These are phyloP conservation scores for Vicia villosa DNA, from an alignment of 306 rosid species.

Conservation along the genomic window DNA sequence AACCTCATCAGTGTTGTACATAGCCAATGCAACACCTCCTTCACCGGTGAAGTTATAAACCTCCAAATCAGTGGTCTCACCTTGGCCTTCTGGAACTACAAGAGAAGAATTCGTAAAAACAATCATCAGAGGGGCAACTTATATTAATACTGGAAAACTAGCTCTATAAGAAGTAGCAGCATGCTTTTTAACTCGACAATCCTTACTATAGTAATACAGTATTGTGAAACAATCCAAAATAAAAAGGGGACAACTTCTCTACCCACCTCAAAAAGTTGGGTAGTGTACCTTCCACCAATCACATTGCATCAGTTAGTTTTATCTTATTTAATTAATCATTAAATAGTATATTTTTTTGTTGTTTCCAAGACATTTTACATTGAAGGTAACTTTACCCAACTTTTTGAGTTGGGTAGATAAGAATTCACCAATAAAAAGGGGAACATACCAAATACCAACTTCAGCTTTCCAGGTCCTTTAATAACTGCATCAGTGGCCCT, in stretches of 20 bases:
- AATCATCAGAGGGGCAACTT: constrained; percentile 5
- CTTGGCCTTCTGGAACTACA: constrained; percentile 81
- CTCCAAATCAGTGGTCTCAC: constrained; percentile 72
- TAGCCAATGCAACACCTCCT: constrained; percentile 90
- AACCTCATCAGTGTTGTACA: constrained; percentile 99
- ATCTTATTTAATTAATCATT: too few species aligned
- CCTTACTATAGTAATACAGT: not conserved
- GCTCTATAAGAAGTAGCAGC: not conserved
- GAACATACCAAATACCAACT: constrained; percentile 88
- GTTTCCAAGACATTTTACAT: too few species aligned
- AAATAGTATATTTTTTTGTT: too few species aligned
- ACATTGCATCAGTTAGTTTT: too few species aligned
- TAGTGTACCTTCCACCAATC: too few species aligned
- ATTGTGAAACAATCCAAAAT: constrained; percentile 12
- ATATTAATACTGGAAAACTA: constrained; percentile 1
- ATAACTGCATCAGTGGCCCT: constrained; percentile 90
- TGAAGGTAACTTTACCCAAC: too few species aligned
- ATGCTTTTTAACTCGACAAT: not conserved
- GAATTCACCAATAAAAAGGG: too few species aligned
- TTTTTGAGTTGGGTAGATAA: too few species aligned
- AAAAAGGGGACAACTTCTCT: too few species aligned
- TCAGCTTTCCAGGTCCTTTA: constrained; percentile 87
- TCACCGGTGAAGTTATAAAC: constrained; percentile 86
- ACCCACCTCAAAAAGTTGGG: too few species aligned
- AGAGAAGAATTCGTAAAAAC: constrained; percentile 32